Base-by-base conservation (phyloP, 1,139 yeast genomes). In the Trichomonascaceae sp. region DNA sequence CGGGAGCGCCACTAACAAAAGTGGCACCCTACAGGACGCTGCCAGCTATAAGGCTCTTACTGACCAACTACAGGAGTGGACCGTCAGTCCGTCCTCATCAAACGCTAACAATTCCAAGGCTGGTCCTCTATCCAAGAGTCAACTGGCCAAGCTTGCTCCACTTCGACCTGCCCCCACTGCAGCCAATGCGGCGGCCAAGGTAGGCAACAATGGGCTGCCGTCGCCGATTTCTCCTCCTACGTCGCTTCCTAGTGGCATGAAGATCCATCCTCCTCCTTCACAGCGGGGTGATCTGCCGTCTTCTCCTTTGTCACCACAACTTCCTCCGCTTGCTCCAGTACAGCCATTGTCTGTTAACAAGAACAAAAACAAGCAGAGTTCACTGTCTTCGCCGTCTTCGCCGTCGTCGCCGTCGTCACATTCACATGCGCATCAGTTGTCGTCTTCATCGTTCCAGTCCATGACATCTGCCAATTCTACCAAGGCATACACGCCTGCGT, bases 1-100 rank as follows among this genome's bases (percentile, higher is more conserved):
- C 11, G 11, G 23, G 9, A 20, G 23, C 23, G 11, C 9, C 23
- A 20, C 9, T 11, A 20, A 35, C 37, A 13, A 26, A 13, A 29
- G 26, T 23, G 39, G 34, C 11, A 20, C 23, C 23, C 11, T 11
- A 11, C 23, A 6, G 23, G 23, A 20, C 23, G 28, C 39, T 35
- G 20, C 37, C n/a, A 35, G 17, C 25, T 32, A 32, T 20, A 11
- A 16, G 9, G 34, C 37, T 3, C 29, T 46, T 30, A 40, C 48
- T 16, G 37, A 37, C 8, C 46, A 46, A 17, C 44, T 51, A 4
- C 54, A 49, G 34, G 56, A 51, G 34, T 51, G 56, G 56, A 47
- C 54, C 22, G 43, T 43, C 28, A 41, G 50, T 2, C 53, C 53
- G 13, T 20, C 23, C 11, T 20, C 23, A 8, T 20, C 23, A 20